Conservation (phyloP, 495 filamentous ascomycete genomes). For the Friedmanniomyces simplex region DNA sequence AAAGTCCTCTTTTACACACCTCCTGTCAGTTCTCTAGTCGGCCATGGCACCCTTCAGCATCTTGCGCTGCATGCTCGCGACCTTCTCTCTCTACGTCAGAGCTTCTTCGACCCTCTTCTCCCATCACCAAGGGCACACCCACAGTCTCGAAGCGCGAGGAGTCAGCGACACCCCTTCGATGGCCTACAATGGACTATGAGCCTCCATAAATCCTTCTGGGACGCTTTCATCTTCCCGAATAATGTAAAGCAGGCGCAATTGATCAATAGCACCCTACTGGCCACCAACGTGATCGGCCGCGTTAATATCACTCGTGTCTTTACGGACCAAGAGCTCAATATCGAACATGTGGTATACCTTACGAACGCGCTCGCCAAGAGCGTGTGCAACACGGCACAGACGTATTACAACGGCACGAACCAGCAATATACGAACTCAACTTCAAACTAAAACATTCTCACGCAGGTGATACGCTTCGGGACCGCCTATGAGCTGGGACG, state of each 20-base stretch:
- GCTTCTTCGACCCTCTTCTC: background rate
- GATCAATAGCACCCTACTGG: background rate
- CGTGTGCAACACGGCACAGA: background rate
- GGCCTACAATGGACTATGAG: background rate
- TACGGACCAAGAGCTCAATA: background rate
- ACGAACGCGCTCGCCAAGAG: background rate
- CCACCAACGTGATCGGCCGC: background rate
- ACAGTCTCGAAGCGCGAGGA: background rate
- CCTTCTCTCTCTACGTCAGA: background rate
- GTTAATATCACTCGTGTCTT: background rate
- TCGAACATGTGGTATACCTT: background rate
- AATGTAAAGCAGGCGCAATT: background rate
- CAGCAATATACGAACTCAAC: background rate
- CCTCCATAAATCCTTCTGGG: background rate
- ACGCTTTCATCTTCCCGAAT: background rate
- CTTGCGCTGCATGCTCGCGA: background rate
- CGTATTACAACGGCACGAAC: background rate
- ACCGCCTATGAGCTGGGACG: background rate
- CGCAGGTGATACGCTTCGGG: background rate
- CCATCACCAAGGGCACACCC: background rate
- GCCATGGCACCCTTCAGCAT: background rate
- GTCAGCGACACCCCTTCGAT: background rate
- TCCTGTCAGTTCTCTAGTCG: background rate
- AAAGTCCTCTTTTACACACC: no score
- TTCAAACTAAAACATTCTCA: background rate